Percentiles rank a stretch among this genome's conserved stretches.
Evolutionary conservation across 768 basidiomycete genomes (phyloP).

Genomic region (Lactarius sanguifluus): DNA sequence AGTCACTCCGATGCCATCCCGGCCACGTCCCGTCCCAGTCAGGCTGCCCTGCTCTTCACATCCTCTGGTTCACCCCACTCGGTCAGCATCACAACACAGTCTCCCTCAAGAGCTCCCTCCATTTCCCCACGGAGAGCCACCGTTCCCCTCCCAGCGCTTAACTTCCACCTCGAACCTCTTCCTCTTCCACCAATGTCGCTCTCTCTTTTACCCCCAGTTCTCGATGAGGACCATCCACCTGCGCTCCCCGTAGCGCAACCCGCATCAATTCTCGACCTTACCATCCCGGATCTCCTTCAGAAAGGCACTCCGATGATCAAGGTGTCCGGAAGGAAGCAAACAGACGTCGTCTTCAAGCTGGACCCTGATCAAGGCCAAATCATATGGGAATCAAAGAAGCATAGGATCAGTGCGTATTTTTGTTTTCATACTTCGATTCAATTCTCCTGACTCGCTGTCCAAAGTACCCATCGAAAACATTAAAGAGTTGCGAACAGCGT

Average conservation of each 20-base stretch:
- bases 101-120: slow-evolving; percentile 6
- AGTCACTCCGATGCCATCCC: slow-evolving; percentile 20
- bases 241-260: background rate
- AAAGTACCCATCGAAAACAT: slow-evolving; percentile 84
- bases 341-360: slow-evolving; percentile 65
- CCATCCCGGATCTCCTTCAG: slow-evolving; percentile 58
- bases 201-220: background rate
- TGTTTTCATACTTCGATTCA: slow-evolving; percentile 1
- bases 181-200: slow-evolving; percentile 1
- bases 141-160: slow-evolving; percentile 5
- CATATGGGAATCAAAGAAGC: slow-evolving; percentile 71
- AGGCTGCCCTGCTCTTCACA: slow-evolving; percentile 16
- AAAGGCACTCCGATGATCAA: slow-evolving; percentile 78
- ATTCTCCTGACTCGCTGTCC: slow-evolving; percentile 6
- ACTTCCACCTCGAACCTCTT: slow-evolving; percentile 8
- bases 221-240: background rate
- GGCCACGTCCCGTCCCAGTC: background rate
- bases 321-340: slow-evolving; percentile 75
- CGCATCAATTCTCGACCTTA: slow-evolving; percentile 38
- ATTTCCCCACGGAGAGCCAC: background rate
- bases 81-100: background rate
- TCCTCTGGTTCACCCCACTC: background rate
- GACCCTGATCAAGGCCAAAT: slow-evolving; percentile 82
- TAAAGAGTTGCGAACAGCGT: slow-evolving; percentile 78
- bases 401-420: slow-evolving; percentile 55